A percentile compares a stretch with the other conserved stretches of the same genome.
Evolutionary conservation across 2,329 filamentous ascomycete species (phyloP).

Genomic region (Cercospora canescens): DNA sequence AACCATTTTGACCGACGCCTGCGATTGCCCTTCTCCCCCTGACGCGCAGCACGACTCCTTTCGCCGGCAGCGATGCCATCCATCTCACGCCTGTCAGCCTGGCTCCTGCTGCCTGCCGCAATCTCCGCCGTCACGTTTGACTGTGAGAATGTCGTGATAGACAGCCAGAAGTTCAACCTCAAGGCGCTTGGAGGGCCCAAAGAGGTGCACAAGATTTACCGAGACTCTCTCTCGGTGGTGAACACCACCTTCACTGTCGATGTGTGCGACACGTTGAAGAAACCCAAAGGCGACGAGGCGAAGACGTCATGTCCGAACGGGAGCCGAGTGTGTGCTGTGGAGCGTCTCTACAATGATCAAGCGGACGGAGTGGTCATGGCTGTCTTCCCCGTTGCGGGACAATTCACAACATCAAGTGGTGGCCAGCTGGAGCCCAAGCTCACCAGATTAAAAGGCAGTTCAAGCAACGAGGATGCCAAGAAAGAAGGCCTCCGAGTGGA

Average conservation of each 20-base stretch:
- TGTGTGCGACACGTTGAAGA: slow-evolving; percentile 68
- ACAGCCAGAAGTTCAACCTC: slow-evolving; percentile 65
- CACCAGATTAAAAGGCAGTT: slow-evolving; percentile 64
- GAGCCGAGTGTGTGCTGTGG: slow-evolving; percentile 76
- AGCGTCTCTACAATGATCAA: slow-evolving; percentile 55
- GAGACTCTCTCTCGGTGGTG: slow-evolving; percentile 51
- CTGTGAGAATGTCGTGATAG: slow-evolving; percentile 63
- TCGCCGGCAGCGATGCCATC: slow-evolving; percentile 19
- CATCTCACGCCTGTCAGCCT: slow-evolving; percentile 19
- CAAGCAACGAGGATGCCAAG: slow-evolving; percentile 63
- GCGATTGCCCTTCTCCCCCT: neutral
- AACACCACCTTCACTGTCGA: slow-evolving; percentile 85
- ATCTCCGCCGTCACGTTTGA: slow-evolving; percentile 53
- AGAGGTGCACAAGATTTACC: slow-evolving; percentile 60
- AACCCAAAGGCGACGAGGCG: slow-evolving; percentile 55
- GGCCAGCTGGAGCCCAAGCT: slow-evolving; percentile 64
- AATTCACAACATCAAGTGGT: slow-evolving; percentile 61
- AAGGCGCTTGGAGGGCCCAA: slow-evolving; percentile 65
- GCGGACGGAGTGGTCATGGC: slow-evolving; percentile 53
- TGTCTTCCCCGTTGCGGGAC: slow-evolving; percentile 73
- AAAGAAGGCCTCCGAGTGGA: slow-evolving; percentile 72
- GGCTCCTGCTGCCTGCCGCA: slow-evolving; percentile 36
- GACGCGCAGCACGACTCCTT: neutral
- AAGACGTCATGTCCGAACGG: slow-evolving; percentile 64
- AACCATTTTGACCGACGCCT: neutral